Evolutionary conservation across 306 rosid genomes (phyloP).

Genomic region (peach (Prunus persica)): Prunus_persica_NCBIv2 NC_034015.1:2821501-2822000

Average conservation of each 20-base stretch:
- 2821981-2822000: too few species aligned
- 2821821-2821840: constrained; percentile 40
- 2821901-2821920: not conserved
- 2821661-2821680: constrained; percentile 10
- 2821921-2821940: not conserved
- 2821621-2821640: constrained; percentile 36
- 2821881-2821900: not conserved
- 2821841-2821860: not conserved
- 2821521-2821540: too few species aligned
- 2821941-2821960: not conserved
- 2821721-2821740: constrained; percentile 49
- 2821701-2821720: constrained; percentile 17
- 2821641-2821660: constrained; percentile 30
- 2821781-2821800: constrained; percentile 75
- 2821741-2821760: constrained; percentile 34
- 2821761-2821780: constrained; percentile 50
- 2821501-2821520: too few species aligned
- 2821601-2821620: constrained; percentile 23
- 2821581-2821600: not conserved
- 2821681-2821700: constrained; percentile 29
- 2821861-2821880: not conserved
- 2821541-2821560: too few species aligned
- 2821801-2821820: constrained; percentile 73
- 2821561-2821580: too few species aligned
- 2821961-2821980: not conserved